Evolutionary conservation across 1,139 yeast genomes (phyloP).

Genomic region (Lodderomyces pseudojiufengensis): DNA sequence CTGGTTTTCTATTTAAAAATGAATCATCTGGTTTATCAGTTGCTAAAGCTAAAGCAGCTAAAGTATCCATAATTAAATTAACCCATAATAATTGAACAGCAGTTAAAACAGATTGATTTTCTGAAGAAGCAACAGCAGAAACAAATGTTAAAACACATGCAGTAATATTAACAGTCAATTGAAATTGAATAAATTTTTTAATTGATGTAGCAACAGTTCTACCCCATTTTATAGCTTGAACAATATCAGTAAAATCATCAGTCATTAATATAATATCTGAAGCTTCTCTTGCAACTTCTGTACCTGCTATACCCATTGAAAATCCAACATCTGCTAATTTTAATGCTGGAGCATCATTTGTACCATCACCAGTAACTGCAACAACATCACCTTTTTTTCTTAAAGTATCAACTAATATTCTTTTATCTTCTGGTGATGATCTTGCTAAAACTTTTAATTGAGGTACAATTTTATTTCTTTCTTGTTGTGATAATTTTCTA

Average conservation of each 20-base stretch:
- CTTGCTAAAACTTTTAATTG: slow-evolving; percentile 81
- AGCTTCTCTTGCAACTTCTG: slow-evolving; percentile 93
- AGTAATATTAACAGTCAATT: slow-evolving; percentile 90
- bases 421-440: slow-evolving; percentile 93
- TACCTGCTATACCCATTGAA: slow-evolving; percentile 91
- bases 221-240: slow-evolving; percentile 99
- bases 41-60: slow-evolving; percentile 96
- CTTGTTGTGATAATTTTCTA: slow-evolving; percentile 58
- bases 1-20: slow-evolving; percentile 77
- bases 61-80: slow-evolving; percentile 94
- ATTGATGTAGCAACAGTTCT: slow-evolving; percentile 94
- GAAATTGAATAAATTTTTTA: slow-evolving; percentile 93
- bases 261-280: slow-evolving; percentile 94
- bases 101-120: slow-evolving; percentile 81
- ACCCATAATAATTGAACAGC: slow-evolving; percentile 98
- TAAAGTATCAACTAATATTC: slow-evolving; percentile 79
- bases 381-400: slow-evolving; percentile 85
- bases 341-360: slow-evolving; percentile 93
- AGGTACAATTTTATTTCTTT: slow-evolving; percentile 63
- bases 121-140: slow-evolving; percentile 81
- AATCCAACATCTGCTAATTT: slow-evolving; percentile 91
- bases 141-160: slow-evolving; percentile 93
- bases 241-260: slow-evolving; percentile 92
- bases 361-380: slow-evolving; percentile 98
- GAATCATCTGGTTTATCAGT: slow-evolving; percentile 93